Evolutionary conservation across 1,139 yeast species (phyloP).

Genomic region (Candida labiduridarum): DNA sequence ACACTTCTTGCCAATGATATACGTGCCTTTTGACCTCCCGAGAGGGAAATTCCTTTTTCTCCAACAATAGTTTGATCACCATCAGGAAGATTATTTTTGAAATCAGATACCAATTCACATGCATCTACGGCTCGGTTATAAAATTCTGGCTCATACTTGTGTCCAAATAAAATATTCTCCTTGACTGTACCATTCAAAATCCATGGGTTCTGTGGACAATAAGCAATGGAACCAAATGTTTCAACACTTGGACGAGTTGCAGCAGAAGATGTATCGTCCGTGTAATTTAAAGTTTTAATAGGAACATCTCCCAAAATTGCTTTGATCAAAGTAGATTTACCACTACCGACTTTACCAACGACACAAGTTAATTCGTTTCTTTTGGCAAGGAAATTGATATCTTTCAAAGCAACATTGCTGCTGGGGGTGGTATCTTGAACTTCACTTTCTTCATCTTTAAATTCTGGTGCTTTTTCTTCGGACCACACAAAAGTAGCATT

Average conservation of each 20-base stretch:
- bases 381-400: slow-evolving; percentile 53
- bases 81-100: slow-evolving; percentile 34
- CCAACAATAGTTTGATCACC: slow-evolving; percentile 43
- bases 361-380: slow-evolving; percentile 67
- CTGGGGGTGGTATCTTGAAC: slow-evolving; percentile 18
- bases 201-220: slow-evolving; percentile 39
- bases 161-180: slow-evolving; percentile 43
- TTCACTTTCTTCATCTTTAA: slow-evolving; percentile 24
- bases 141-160: slow-evolving; percentile 29
- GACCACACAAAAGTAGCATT: slow-evolving; percentile 24
- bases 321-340: slow-evolving; percentile 41
- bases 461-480: slow-evolving; percentile 9
- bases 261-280: slow-evolving; percentile 5
- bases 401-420: slow-evolving; percentile 45
- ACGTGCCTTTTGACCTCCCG: slow-evolving; percentile 46
- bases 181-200: slow-evolving; percentile 40
- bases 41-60: slow-evolving; percentile 42
- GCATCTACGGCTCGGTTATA: slow-evolving; percentile 32
- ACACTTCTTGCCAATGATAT: slow-evolving; percentile 42
- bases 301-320: slow-evolving; percentile 59
- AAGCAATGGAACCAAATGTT: slow-evolving; percentile 28
- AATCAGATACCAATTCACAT: slow-evolving; percentile 37
- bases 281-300: slow-evolving; percentile 10
- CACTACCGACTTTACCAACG: slow-evolving; percentile 76
- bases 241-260: slow-evolving; percentile 34